Conservation (phyloP, 108 stramenopile species). For the Aurantiochytrium sp. region DNA sequence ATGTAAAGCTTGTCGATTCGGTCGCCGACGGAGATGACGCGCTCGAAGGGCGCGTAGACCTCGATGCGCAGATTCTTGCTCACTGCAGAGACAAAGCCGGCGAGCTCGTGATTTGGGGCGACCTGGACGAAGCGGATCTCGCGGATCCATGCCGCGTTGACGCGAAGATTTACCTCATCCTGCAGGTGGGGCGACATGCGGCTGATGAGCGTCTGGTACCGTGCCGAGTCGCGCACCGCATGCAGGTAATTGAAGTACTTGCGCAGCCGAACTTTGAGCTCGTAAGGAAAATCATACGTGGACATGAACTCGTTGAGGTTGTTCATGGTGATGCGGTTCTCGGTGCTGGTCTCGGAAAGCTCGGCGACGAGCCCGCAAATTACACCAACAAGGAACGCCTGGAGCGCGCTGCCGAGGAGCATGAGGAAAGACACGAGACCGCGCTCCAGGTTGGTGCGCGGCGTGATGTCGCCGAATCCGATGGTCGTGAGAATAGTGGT, state of each 20-base stretch:
- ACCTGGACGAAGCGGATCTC: background rate
- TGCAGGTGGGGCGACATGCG: slow-evolving; percentile 23
- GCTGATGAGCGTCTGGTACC: background rate
- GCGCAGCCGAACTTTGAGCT: background rate
- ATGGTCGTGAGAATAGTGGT: background rate
- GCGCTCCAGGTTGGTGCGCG: background rate
- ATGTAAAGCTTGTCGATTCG: background rate
- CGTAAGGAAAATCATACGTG: background rate
- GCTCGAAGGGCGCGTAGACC: slow-evolving; percentile 19
- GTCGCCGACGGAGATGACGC: background rate
- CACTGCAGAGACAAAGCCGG: background rate
- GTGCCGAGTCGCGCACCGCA: background rate
- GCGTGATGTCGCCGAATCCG: background rate
- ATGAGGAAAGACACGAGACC: background rate
- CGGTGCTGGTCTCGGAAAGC: background rate
- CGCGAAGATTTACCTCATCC: background rate
- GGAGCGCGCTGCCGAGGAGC: background rate
- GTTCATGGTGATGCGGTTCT: background rate
- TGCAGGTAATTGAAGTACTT: background rate
- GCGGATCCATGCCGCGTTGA: background rate
- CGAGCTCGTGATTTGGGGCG: background rate
- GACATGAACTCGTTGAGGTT: slow-evolving; percentile 18
- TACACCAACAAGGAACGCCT: slow-evolving; percentile 12
- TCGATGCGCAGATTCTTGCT: background rate
- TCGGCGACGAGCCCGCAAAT: background rate